Conservation (phyloP, 208 protist species). For the Willaertia magna region DNA sequence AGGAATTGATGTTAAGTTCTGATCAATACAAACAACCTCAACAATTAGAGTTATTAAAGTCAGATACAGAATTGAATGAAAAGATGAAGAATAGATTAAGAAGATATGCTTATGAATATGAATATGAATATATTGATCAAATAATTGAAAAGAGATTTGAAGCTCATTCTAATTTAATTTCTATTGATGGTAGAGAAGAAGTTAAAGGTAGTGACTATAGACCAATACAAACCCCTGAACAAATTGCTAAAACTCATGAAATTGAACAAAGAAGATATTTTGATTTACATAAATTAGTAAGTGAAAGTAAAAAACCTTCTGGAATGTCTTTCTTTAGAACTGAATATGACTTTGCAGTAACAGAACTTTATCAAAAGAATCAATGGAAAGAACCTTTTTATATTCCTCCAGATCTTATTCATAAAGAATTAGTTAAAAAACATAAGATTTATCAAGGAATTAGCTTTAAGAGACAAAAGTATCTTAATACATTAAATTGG, state of each 20-base stretch:
- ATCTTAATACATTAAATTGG: background rate
- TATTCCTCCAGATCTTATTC: background rate
- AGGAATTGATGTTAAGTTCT: background rate
- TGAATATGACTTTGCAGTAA: background rate
- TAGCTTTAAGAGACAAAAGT: background rate
- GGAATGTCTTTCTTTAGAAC: constrained; percentile 3
- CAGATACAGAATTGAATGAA: background rate
- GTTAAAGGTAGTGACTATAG: background rate
- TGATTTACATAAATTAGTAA: background rate
- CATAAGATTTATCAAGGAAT: constrained; percentile 1
- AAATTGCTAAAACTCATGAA: background rate
- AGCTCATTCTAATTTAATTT: background rate
- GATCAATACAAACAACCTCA: background rate
- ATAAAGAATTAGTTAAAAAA: background rate
- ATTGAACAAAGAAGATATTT: background rate
- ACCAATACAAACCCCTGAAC: background rate
- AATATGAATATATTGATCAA: constrained; percentile 9
- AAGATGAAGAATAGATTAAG: background rate
- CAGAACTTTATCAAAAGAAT: background rate
- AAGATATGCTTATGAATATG: background rate
- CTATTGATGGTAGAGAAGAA: background rate
- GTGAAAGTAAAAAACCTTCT: background rate
- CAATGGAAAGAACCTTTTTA: background rate
- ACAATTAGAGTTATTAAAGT: background rate
- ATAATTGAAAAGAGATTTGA: background rate